Conservation (phyloP, 2,329 filamentous ascomycete genomes). For the Fusarium aywerte region DNA sequence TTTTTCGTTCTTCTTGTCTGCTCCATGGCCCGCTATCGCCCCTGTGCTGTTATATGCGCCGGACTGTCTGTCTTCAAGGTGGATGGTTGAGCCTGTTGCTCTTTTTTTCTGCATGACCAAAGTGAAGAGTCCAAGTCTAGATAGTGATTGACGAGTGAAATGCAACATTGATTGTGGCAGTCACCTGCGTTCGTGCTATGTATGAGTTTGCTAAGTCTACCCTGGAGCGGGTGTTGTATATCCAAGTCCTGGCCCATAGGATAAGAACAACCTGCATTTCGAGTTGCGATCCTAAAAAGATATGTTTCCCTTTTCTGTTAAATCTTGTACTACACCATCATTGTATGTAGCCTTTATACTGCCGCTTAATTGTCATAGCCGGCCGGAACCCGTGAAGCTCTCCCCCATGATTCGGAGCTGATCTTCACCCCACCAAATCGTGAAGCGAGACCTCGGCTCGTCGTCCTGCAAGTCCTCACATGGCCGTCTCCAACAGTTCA, state of each 20-base stretch:
- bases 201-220: background rate
- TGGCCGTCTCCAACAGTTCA: slow-evolving; percentile 1
- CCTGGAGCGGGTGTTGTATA: background rate
- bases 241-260: background rate
- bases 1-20: slow-evolving; percentile 8
- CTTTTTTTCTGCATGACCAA: background rate
- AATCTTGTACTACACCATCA: too few relatives aligned
- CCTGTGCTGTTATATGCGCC: too few relatives aligned
- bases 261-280: background rate
- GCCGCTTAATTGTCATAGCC: background rate
- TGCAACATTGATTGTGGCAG: background rate
- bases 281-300: background rate
- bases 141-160: too few relatives aligned
- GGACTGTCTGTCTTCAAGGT: fast-evolving
- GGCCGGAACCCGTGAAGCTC: slow-evolving; percentile 5
- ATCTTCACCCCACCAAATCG: slow-evolving; percentile 13
- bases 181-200: background rate
- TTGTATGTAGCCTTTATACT: too few relatives aligned
- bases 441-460: slow-evolving; percentile 43
- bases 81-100: background rate
- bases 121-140: too few relatives aligned
- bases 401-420: slow-evolving; percentile 29
- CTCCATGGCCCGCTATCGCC: background rate
- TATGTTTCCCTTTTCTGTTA: background rate
- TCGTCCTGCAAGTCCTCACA: slow-evolving; percentile 35